Conservation (phyloP, 106 monocot genomes). For the Iris macrosiphon region DNA sequence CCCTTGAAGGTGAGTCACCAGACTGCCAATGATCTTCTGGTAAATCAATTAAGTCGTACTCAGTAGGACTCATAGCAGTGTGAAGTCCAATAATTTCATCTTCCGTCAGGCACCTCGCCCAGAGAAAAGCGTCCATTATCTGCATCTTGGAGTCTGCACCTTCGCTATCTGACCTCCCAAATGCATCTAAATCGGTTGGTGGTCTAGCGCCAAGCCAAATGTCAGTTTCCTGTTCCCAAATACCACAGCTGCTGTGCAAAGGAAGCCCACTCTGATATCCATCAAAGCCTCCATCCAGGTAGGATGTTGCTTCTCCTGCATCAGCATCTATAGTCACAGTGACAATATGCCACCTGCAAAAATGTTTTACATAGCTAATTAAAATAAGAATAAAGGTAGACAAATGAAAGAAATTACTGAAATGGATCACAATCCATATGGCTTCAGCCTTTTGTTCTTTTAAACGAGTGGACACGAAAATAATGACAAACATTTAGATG, state of each 20-base stretch:
- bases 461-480: no score
- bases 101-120: slow-evolving; percentile 85
- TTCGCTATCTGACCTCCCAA: slow-evolving; percentile 97
- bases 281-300: slow-evolving; percentile 87
- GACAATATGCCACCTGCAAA: slow-evolving; percentile 92
- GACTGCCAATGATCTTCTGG: slow-evolving; percentile 66
- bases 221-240: slow-evolving; percentile 82
- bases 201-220: slow-evolving; percentile 84
- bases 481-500: not conserved
- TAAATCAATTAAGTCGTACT: slow-evolving; percentile 62
- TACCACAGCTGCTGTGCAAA: slow-evolving; percentile 28
- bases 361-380: not conserved
- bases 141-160: slow-evolving; percentile 91
- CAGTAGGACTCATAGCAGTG: slow-evolving; percentile 38
- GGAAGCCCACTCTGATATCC: slow-evolving; percentile 77
- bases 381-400: no score
- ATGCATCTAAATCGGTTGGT: slow-evolving; percentile 94
- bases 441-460: no score
- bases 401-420: no score
- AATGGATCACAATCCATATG: no score
- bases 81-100: slow-evolving; percentile 83
- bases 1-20: slow-evolving; percentile 82
- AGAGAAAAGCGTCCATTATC: slow-evolving; percentile 94
- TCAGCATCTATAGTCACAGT: slow-evolving; percentile 89
- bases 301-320: slow-evolving; percentile 75